A percentile compares a stretch with the other conserved stretches of the same genome.
These are phyloP conservation scores for Carpinus viminea DNA, from an alignment of 306 rosid genomes.

Conservation along the genomic window DNA sequence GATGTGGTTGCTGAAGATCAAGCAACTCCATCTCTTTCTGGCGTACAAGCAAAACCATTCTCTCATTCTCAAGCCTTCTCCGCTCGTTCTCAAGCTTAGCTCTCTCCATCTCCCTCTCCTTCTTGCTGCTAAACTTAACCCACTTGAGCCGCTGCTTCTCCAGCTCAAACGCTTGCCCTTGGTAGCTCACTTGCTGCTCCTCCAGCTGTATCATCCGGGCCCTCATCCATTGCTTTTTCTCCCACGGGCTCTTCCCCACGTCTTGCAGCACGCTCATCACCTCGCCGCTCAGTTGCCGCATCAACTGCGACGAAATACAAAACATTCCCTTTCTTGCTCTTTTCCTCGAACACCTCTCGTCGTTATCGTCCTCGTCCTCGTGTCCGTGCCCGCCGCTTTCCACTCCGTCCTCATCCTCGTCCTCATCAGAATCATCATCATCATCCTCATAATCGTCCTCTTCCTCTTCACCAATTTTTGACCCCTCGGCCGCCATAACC, in stretches of 20 bases:
- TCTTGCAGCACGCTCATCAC: slow-evolving; percentile 59
- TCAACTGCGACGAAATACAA: slow-evolving; percentile 26
- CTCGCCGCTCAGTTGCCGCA: slow-evolving; percentile 54
- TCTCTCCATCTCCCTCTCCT: slow-evolving; percentile 90
- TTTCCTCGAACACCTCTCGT: slow-evolving; percentile 42
- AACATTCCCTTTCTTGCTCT: slow-evolving; percentile 37
- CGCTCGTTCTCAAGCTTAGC: slow-evolving; percentile 69
- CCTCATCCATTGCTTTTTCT: slow-evolving; percentile 79
- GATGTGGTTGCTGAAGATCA: slow-evolving; percentile 43
- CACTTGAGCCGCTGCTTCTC: slow-evolving; percentile 86
- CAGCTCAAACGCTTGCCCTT: slow-evolving; percentile 55
- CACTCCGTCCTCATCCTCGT: slow-evolving; percentile 56
- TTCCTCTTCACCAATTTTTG: slow-evolving; percentile 44
- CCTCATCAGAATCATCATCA: slow-evolving; percentile 51
- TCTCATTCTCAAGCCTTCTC: slow-evolving; percentile 61
- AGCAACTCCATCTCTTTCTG: slow-evolving; percentile 65
- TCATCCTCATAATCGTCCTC: slow-evolving; percentile 47
- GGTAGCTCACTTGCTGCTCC: slow-evolving; percentile 57
- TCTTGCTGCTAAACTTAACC: slow-evolving; percentile 76
- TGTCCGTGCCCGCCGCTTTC: slow-evolving; percentile 56
- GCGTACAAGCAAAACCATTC: slow-evolving; percentile 63
- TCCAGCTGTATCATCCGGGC: slow-evolving; percentile 54
- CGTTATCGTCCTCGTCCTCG: slow-evolving; percentile 57
- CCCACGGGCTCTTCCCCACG: slow-evolving; percentile 60
- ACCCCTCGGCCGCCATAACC: slow-evolving; percentile 31